These are phyloP conservation scores for Fusarium nanum DNA, from an alignment of 2,329 filamentous ascomycete genomes.

Conservation along the genomic window DNA sequence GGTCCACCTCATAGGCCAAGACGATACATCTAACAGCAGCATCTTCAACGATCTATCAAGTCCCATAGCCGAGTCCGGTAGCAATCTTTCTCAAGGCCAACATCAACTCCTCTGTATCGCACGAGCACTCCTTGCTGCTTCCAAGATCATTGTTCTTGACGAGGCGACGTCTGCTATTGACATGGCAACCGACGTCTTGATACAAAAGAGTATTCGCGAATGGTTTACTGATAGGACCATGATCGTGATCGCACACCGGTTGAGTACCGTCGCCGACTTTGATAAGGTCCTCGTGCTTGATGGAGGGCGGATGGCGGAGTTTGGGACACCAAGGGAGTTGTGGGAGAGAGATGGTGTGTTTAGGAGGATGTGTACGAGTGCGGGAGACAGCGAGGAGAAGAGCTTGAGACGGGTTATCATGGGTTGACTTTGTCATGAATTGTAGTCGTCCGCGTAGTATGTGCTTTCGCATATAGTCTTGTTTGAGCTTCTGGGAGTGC, in stretches of 20 bases:
- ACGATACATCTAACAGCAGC: background rate
- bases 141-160: slow-evolving; percentile 81
- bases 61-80: slow-evolving; percentile 74
- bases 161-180: slow-evolving; percentile 83
- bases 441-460: background rate
- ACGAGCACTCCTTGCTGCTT: slow-evolving; percentile 74
- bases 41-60: slow-evolving; percentile 59
- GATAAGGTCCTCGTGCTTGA: slow-evolving; percentile 77
- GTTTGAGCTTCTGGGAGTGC: background rate
- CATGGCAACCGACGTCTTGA: slow-evolving; percentile 77
- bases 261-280: slow-evolving; percentile 80
- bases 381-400: slow-evolving; percentile 61
- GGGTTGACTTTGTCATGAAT: background rate
- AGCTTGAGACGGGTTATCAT: slow-evolving; percentile 59
- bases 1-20: background rate
- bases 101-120: slow-evolving; percentile 79
- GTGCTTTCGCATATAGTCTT: background rate
- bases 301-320: slow-evolving; percentile 74
- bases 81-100: slow-evolving; percentile 80
- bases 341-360: slow-evolving; percentile 67
- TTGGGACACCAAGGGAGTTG: slow-evolving; percentile 70
- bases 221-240: slow-evolving; percentile 77
- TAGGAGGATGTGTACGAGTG: slow-evolving; percentile 68
- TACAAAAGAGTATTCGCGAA: slow-evolving; percentile 76
- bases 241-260: slow-evolving; percentile 77